phyloP scores from a whole-genome alignment of 2,329 filamentous ascomycete species.

The Periconia digitata region DNA sequence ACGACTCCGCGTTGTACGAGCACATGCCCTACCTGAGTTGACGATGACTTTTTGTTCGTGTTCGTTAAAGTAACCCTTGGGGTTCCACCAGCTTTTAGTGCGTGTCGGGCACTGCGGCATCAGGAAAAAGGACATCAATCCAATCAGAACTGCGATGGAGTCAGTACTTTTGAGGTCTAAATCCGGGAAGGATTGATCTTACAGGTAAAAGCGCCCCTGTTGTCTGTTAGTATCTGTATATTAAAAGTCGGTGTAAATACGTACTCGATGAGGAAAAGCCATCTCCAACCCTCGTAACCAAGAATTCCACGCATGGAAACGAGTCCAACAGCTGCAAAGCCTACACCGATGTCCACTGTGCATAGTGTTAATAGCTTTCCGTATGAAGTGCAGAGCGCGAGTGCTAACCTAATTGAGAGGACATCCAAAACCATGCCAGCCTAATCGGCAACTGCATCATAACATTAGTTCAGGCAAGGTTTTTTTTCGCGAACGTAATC shows the following conservation, averaged over 20 bases:
- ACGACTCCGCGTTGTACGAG: constrained; percentile 20
- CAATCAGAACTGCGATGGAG: constrained; percentile 16
- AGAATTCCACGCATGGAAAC: constrained; percentile 42
- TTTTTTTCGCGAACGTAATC: too few relatives aligned
- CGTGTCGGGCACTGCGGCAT: constrained; percentile 56
- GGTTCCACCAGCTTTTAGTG: constrained; percentile 44
- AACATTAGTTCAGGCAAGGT: too few relatives aligned
- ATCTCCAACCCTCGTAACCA: constrained; percentile 46
- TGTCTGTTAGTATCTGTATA: not conserved
- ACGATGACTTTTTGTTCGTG: constrained; percentile 67
- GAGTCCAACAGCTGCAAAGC: constrained; percentile 37
- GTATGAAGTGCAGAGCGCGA: not conserved
- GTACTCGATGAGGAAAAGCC: constrained; percentile 50
- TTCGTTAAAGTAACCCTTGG: constrained; percentile 64
- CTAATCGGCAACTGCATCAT: constrained; percentile 49
- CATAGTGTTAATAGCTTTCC: not conserved
- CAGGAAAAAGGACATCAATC: constrained; percentile 22
- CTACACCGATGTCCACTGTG: constrained; percentile 25
- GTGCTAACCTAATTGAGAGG: constrained; percentile 20
- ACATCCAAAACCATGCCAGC: constrained; percentile 45
- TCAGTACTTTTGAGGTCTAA: too few relatives aligned
- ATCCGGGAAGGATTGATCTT: too few relatives aligned
- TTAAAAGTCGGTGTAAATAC: not conserved
- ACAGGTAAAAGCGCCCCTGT: not conserved
- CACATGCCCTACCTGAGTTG: constrained; percentile 38